Base-by-base conservation (phyloP, 805 yeast species). In the Zygoascus tannicola region DNA sequence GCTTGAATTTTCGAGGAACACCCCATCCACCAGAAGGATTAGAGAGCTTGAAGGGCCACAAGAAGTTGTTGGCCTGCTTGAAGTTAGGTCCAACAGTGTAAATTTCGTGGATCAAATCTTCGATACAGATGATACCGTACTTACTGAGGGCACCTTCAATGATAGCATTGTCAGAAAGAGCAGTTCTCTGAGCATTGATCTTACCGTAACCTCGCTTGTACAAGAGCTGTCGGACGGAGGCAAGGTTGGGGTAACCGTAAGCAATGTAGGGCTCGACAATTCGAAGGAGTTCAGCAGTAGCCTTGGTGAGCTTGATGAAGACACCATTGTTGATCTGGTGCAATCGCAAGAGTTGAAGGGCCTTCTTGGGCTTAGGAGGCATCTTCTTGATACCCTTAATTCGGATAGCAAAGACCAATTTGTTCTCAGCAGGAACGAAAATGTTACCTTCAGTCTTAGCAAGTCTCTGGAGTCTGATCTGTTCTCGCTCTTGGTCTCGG, bases 331-430 rank as follows among this genome's bases (percentile, higher is more conserved):
- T 80, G 67, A 80, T 79, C 69, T 81, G 86, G 65, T 79, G 76
- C 64, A 80, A 76, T 73, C 87, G 77, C 67, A 80, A 71, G 63
- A 80, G 73, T 69, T 50, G 53, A 22, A 75, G 83, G 64, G 88
- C 95, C 85, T 88, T 88, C 85, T 96, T 87, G 80, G 96, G 95
- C 83, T 88, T 88, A 67, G 97, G 96, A 67, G 96, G 85, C 64
- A 88, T 86, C 83, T 87, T 88, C 88, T 77, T 84, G 72, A 88
- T 85, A 88, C 97, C 97, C 90, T 88, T 88, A 81, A 88, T 88
- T 83, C 97, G 86, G 71, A 88, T 80, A 66, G 88, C 94, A 71
- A 88, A 86, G 58, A 85, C 94, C 66, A 88, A 82, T 74, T 85
- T 87, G 66, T 81, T 79, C 80, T 88, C 90, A 71, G 94, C 96